Evolutionary conservation across 768 basidiomycete species (phyloP).

Genomic region (Lentinula edodes): DNA sequence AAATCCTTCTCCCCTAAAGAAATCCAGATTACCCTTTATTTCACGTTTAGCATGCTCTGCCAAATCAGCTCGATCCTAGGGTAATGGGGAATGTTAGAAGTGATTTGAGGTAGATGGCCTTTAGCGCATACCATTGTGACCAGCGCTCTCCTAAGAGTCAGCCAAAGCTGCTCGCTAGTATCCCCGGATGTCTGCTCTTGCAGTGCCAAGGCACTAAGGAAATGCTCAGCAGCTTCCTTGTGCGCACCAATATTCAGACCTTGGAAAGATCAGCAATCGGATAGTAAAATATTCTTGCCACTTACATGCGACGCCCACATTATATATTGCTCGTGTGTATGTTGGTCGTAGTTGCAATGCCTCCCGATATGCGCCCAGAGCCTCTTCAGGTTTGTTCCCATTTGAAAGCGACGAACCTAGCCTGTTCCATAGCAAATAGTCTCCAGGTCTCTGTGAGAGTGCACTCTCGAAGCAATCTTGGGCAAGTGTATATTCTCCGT

Average conservation of each 20-base stretch:
- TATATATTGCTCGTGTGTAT: constrained; percentile 96
- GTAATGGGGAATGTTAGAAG: not conserved
- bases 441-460: constrained; percentile 76
- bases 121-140: constrained; percentile 61
- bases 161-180: constrained; percentile 85
- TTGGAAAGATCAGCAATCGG: constrained; percentile 22
- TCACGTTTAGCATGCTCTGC: constrained; percentile 67
- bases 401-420: constrained; percentile 93
- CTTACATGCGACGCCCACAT: constrained; percentile 96
- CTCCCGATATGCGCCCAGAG: constrained; percentile 82
- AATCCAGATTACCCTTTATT: constrained; percentile 55
- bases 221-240: constrained; percentile 95
- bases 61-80: constrained; percentile 74
- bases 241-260: constrained; percentile 94
- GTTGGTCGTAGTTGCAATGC: constrained; percentile 89
- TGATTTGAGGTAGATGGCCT: not conserved
- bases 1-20: constrained; percentile 81
- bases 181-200: constrained; percentile 66
- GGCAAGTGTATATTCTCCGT: constrained; percentile 79
- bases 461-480: constrained; percentile 95
- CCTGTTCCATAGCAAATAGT: constrained; percentile 95
- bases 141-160: constrained; percentile 79
- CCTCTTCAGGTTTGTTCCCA: constrained; percentile 91
- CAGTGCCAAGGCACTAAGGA: constrained; percentile 76
- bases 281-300: constrained; percentile 13